Conservation (phyloP, 768 basidiomycete species). For the Pisolithus marmoratus region DNA sequence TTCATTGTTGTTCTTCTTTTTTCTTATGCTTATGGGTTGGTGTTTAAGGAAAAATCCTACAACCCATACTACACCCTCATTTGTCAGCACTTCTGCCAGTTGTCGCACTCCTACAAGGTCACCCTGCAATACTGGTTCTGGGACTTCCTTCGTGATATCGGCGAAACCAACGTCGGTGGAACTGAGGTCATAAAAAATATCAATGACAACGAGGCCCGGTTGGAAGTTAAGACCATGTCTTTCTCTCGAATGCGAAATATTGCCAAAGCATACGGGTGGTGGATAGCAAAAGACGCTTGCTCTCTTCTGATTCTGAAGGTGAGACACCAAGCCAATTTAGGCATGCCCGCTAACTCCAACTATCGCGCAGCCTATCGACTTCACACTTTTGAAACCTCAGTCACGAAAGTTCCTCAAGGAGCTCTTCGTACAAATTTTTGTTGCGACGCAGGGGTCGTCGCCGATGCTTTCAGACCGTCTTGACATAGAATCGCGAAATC, state of each 20-base stretch:
- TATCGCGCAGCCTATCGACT: constrained; percentile 75
- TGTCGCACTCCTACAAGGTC: constrained; percentile 83
- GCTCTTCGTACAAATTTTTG: constrained; percentile 64
- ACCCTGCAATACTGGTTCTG: constrained; percentile 94
- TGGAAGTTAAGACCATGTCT: constrained; percentile 50
- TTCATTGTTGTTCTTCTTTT: neutral
- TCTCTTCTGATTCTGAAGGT: constrained; percentile 83
- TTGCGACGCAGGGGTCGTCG: constrained; percentile 68
- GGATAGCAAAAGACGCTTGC: constrained; percentile 80
- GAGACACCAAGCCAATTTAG: constrained; percentile 1
- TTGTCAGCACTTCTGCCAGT: too few relatives aligned
- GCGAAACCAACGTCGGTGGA: constrained; percentile 78
- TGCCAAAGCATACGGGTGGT: constrained; percentile 88
- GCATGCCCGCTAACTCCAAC: neutral
- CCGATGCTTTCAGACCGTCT: constrained; percentile 47
- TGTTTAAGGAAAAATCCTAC: constrained; percentile 70
- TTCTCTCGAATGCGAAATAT: constrained; percentile 59
- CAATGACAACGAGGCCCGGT: constrained; percentile 37
- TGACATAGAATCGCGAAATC: constrained; percentile 42
- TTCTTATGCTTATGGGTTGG: neutral
- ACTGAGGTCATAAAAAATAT: constrained; percentile 65
- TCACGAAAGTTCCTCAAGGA: constrained; percentile 64
- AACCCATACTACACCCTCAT: constrained; percentile 96
- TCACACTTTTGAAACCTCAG: constrained; percentile 64
- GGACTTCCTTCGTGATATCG: constrained; percentile 93